These are phyloP conservation scores for Dactylonectria estremocensis DNA, from an alignment of 2,329 filamentous ascomycete genomes.

Conservation along the genomic window DNA sequence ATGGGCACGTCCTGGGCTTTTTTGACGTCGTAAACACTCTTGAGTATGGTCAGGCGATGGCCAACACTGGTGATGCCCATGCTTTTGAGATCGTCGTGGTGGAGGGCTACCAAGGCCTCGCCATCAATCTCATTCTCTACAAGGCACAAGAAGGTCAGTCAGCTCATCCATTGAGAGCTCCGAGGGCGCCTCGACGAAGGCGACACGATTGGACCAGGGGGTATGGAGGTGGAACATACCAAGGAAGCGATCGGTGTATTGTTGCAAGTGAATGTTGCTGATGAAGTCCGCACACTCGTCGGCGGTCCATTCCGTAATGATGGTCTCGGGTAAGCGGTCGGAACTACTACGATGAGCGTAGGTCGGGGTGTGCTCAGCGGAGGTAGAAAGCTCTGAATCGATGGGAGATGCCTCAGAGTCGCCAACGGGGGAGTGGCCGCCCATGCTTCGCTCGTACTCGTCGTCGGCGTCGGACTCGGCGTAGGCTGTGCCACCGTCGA, in stretches of 20 bases:
- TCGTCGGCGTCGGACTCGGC: conserved; percentile 87
- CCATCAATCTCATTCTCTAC: conserved; percentile 95
- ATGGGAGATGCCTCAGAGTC: conserved; percentile 80
- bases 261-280: conserved; percentile 81
- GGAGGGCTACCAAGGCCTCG: conserved; percentile 88
- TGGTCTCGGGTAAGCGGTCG: conserved; percentile 79
- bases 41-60: conserved; percentile 93
- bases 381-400: conserved; percentile 79
- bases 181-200: not conserved
- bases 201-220: not conserved
- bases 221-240: conserved; percentile 69
- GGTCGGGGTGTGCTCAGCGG: conserved; percentile 83
- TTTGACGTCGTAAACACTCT: conserved; percentile 97
- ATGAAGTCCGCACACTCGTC: conserved; percentile 95
- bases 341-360: conserved; percentile 77
- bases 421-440: conserved; percentile 77
- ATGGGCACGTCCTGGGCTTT: conserved; percentile 92
- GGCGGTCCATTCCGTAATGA: conserved; percentile 85
- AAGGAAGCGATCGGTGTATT: conserved; percentile 87
- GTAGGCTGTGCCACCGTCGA: conserved; percentile 78
- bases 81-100: conserved; percentile 94
- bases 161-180: not conserved
- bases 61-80: conserved; percentile 95
- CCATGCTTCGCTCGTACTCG: conserved; percentile 83
- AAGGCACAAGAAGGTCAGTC: conserved; percentile 38